phyloP scores from a whole-genome alignment of 2,329 filamentous ascomycete species.

The Dothideomycetes sp. region DNA sequence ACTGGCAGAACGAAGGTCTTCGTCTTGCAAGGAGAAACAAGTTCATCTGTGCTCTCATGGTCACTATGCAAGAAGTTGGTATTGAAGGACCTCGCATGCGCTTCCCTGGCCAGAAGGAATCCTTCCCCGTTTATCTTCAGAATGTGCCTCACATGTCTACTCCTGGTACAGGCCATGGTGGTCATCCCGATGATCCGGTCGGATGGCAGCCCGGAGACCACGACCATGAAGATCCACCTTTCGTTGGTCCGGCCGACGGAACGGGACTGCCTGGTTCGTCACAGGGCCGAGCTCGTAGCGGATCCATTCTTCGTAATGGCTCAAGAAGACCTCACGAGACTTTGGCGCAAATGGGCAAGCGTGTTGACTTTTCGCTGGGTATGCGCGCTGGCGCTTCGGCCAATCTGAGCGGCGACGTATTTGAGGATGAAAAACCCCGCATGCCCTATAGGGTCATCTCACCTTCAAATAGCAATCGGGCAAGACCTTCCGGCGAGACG shows the following conservation, averaged over 20 bases:
- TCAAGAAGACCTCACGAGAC: conserved; percentile 35
- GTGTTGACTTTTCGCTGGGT: conserved; percentile 63
- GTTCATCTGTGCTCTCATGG: conserved; percentile 86
- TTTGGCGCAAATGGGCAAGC: conserved; percentile 48
- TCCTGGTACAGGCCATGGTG: conserved; percentile 33
- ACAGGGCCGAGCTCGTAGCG: conserved; percentile 12
- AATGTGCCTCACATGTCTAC: conserved; percentile 40
- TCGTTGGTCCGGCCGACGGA: conserved; percentile 29
- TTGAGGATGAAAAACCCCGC: conserved; percentile 43
- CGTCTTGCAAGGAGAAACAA: conserved; percentile 87
- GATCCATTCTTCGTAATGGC: conserved; percentile 12
- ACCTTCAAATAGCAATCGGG: conserved; percentile 24
- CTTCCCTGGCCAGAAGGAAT: conserved; percentile 57
- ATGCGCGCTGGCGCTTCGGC: conserved; percentile 50
- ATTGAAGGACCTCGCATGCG: conserved; percentile 76
- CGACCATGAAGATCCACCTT: conserved; percentile 32
- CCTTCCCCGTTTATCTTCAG: conserved; percentile 57
- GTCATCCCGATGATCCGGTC: conserved; percentile 36
- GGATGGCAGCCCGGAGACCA: conserved; percentile 26
- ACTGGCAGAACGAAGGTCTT: conserved; percentile 89
- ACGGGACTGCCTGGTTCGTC: conserved; percentile 1
- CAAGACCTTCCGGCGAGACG: conserved; percentile 18
- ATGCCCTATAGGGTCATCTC: conserved; percentile 32
- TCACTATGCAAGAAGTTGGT: conserved; percentile 70
- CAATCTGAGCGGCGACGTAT: conserved; percentile 56